Conservation (phyloP, 306 rosid genomes). For the Quercus dentata region DNA sequence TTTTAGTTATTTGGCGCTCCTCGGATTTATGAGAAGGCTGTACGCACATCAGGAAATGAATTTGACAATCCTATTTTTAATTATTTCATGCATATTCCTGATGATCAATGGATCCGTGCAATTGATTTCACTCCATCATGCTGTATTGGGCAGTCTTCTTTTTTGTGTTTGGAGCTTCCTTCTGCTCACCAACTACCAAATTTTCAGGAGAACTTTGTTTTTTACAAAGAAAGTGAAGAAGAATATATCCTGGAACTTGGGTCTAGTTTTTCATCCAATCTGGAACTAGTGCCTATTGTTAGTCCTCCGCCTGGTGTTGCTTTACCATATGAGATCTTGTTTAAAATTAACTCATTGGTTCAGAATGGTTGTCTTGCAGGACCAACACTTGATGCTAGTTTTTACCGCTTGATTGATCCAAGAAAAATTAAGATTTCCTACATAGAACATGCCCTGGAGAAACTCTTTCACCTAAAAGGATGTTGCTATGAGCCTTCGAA, state of each 20-base stretch:
- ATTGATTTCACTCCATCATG: slow-evolving; percentile 62
- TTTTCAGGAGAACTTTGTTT: slow-evolving; percentile 58
- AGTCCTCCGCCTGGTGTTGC: slow-evolving; percentile 45
- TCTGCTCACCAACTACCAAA: slow-evolving; percentile 39
- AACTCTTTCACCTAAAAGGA: slow-evolving; percentile 49
- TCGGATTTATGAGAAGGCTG: slow-evolving; percentile 49
- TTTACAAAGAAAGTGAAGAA: slow-evolving; percentile 40
- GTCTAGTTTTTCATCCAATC: slow-evolving; percentile 36
- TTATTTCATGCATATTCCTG: slow-evolving; percentile 33
- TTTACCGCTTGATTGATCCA: slow-evolving; percentile 68
- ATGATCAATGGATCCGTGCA: slow-evolving; percentile 68
- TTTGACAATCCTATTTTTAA: slow-evolving; percentile 35
- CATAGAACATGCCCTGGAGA: slow-evolving; percentile 60
- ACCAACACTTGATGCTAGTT: slow-evolving; percentile 43
- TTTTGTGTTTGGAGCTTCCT: slow-evolving; percentile 64
- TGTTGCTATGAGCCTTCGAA: slow-evolving; percentile 60
- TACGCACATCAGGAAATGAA: slow-evolving; percentile 11
- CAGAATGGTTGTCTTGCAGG: slow-evolving; percentile 70
- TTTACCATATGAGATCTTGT: slow-evolving; percentile 62
- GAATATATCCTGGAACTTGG: slow-evolving; percentile 40
- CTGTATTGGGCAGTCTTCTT: slow-evolving; percentile 68
- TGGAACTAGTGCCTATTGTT: slow-evolving; percentile 56
- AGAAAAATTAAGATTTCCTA: slow-evolving; percentile 4
- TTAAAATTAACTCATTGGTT: slow-evolving; percentile 66
- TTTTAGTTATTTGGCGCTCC: slow-evolving; percentile 68